These are phyloP conservation scores for Fragilariopsis cylindrus DNA, from an alignment of 108 stramenopile species.

Conservation along the genomic window DNA sequence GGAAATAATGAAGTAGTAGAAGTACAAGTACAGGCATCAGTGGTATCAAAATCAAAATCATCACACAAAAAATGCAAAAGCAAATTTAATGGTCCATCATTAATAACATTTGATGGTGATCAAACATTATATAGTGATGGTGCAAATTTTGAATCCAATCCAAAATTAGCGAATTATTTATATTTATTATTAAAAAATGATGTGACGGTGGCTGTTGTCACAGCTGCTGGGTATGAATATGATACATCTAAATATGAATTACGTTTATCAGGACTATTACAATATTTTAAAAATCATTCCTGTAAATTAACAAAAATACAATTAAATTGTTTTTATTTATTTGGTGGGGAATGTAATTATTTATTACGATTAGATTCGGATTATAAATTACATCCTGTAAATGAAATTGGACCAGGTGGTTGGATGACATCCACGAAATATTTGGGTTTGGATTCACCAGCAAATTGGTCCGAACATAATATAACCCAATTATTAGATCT, in stretches of 20 bases:
- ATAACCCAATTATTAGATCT: conserved; percentile 69
- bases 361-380: conserved; percentile 73
- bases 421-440: conserved; percentile 83
- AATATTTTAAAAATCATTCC: conserved; percentile 66
- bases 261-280: conserved; percentile 79
- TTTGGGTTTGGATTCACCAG: conserved; percentile 60
- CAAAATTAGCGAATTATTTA: conserved; percentile 75
- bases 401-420: conserved; percentile 81
- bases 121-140: conserved; percentile 92
- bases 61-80: not conserved
- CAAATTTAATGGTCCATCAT: conserved; percentile 63
- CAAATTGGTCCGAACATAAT: conserved; percentile 78
- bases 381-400: conserved; percentile 73
- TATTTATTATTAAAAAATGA: conserved; percentile 74
- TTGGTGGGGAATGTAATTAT: conserved; percentile 96
- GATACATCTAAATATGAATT: conserved; percentile 84
- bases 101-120: conserved; percentile 94
- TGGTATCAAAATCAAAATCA: not conserved
- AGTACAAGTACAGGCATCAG: no score
- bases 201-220: conserved; percentile 88
- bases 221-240: conserved; percentile 95
- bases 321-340: conserved; percentile 86
- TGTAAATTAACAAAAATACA: conserved; percentile 51
- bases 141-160: conserved; percentile 88
- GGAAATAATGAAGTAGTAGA: not conserved